phyloP scores from a whole-genome alignment of 2,329 filamentous ascomycete genomes.

The Orbilia javanica region DNA sequence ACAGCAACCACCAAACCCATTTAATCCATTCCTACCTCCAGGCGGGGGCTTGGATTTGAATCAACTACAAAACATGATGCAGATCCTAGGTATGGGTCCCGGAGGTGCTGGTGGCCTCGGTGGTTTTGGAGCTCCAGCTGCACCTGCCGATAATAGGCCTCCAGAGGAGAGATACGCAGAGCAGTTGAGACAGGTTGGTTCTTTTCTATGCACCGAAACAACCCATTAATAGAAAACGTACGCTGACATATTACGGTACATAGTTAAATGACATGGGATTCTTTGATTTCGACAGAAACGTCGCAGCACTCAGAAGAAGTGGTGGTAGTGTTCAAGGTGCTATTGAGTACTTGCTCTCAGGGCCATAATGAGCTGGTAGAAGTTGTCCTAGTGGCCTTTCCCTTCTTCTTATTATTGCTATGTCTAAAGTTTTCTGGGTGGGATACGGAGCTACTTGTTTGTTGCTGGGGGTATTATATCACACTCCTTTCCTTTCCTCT shows the following conservation, averaged over 20 bases:
- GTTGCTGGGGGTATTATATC: not conserved
- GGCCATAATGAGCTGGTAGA: not conserved
- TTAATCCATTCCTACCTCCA: constrained; percentile 71
- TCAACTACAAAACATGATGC: constrained; percentile 72
- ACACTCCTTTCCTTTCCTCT: not conserved
- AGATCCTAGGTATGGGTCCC: constrained; percentile 64
- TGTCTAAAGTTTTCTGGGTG: not conserved
- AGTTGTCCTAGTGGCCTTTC: not conserved
- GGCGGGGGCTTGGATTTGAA: constrained; percentile 71
- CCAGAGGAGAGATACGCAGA: constrained; percentile 93
- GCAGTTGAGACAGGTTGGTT: constrained; percentile 73
- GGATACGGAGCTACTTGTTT: constrained; percentile 3
- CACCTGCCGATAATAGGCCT: constrained; percentile 83
- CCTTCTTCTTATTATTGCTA: not conserved
- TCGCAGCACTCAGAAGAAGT: constrained; percentile 85
- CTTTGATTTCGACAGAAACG: constrained; percentile 93
- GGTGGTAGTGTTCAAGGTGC: constrained; percentile 96
- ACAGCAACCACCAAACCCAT: constrained; percentile 64
- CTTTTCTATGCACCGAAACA: not conserved
- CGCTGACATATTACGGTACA: not conserved
- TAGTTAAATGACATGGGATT: constrained; percentile 99
- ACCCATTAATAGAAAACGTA: not conserved
- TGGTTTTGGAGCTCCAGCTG: constrained; percentile 64
- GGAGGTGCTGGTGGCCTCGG: constrained; percentile 60
- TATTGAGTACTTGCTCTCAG: constrained; percentile 76